Conservation (phyloP, 2,329 filamentous ascomycete genomes). For the Alternaria brassicicola region DNA sequence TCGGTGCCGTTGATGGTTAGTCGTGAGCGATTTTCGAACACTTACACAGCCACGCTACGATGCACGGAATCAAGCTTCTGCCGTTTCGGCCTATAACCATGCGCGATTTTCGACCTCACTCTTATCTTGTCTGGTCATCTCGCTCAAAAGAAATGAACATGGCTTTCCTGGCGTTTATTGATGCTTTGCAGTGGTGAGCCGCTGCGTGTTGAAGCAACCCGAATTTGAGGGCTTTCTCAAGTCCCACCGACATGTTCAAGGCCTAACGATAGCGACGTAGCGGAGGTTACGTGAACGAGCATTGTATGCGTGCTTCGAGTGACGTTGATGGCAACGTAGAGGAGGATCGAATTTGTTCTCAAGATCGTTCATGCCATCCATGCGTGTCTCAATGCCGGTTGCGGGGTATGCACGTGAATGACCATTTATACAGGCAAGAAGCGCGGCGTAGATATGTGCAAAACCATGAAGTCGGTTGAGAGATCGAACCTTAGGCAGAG, state of each 20-base stretch:
- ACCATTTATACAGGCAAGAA: background rate
- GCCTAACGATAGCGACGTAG: background rate
- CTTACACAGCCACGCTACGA: conserved; percentile 26
- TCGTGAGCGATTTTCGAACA: conserved; percentile 31
- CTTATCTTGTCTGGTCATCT: background rate
- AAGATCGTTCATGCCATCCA: background rate
- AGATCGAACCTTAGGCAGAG: background rate
- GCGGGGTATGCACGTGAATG: background rate
- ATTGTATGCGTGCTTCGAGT: background rate
- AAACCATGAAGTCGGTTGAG: background rate
- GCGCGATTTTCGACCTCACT: conserved; percentile 10
- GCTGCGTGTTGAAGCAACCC: conserved; percentile 4
- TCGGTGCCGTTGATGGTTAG: conserved; percentile 33
- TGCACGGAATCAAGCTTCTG: conserved; percentile 8
- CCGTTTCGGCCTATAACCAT: conserved; percentile 4
- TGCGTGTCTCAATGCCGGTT: background rate
- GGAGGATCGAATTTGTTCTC: background rate
- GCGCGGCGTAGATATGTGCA: background rate
- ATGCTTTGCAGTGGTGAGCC: background rate
- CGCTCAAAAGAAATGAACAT: background rate
- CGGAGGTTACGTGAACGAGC: background rate
- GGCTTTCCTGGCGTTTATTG: background rate
- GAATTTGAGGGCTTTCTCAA: background rate
- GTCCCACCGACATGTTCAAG: background rate
- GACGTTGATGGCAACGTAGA: background rate